Evolutionary conservation across 257 asterid species (phyloP), one percentile per base, ranked within the genome.

Genomic region (Eucommia ulmoides): DNA sequence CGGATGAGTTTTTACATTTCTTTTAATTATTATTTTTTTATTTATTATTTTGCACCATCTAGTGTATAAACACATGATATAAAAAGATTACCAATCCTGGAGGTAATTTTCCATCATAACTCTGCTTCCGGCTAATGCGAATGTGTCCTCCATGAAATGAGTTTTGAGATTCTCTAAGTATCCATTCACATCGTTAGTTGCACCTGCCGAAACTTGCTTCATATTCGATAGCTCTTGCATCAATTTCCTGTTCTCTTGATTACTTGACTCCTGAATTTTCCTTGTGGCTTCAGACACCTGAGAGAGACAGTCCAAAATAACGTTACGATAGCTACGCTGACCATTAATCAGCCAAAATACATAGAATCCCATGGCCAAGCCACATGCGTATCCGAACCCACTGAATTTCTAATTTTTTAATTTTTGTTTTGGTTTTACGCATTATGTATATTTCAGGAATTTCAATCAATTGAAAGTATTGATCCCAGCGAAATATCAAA

Each of bases 261-360:
- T 54, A 50, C 45, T 46, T 21, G 79, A 60, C 20, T 82, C 83
- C 65, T 79, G 77, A 42, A 85, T 64, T 51, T 71, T 57, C 60
- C 66, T 73, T 22, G 95, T 74, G 59, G 80, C 81, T 59, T 76
- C 70, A 2, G 80, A 72, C 38, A 84, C 93, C 94, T 83, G 75
- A 58, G 41, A 51, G 23, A 22, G 20, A 61, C 20, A n/a, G n/a
- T n/a, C n/a, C n/a, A n/a, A n/a, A n/a, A n/a, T n/a, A n/a, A n/a
- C n/a, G n/a, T n/a, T n/a, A n/a, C n/a, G n/a, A n/a, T n/a, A n/a
- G n/a, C n/a, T n/a, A n/a, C n/a, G n/a, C n/a, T n/a, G n/a, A n/a
- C n/a, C n/a, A n/a, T n/a, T n/a, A n/a, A n/a, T n/a, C n/a, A n/a
- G n/a, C n/a, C n/a, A n/a, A n/a, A n/a, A n/a, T n/a, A n/a, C n/a